Percentiles rank a stretch among this genome's conserved stretches.
Evolutionary conservation across 1,139 yeast genomes (phyloP).

Genomic region (Lodderomyces jiufengensis): DNA sequence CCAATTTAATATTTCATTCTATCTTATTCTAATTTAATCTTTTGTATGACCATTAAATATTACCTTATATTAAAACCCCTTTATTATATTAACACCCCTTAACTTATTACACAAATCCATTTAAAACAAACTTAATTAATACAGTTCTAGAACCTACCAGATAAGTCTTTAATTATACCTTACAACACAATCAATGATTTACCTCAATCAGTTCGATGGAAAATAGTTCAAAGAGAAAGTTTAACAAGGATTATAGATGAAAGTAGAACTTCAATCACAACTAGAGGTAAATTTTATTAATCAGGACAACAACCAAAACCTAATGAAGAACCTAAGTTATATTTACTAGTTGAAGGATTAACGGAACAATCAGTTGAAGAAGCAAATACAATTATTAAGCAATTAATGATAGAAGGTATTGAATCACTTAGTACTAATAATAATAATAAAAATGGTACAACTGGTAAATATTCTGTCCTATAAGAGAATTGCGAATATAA

Average conservation of each 20-base stretch:
- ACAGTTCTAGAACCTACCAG: too few relatives aligned
- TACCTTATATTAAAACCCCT: too few relatives aligned
- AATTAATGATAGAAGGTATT: too few relatives aligned
- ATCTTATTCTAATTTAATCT: too few relatives aligned
- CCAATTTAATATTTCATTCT: too few relatives aligned
- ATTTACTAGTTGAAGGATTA: slow-evolving; percentile 74
- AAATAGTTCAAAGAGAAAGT: too few relatives aligned
- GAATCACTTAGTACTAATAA: slow-evolving; percentile 43
- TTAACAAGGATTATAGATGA: slow-evolving; percentile 70
- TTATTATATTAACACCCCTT: too few relatives aligned
- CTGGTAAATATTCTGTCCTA: slow-evolving; percentile 42
- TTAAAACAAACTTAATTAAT: too few relatives aligned
- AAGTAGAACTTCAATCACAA: slow-evolving; percentile 76
- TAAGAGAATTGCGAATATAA: too few relatives aligned
- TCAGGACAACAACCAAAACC: slow-evolving; percentile 31
- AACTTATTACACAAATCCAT: too few relatives aligned
- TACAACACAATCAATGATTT: slow-evolving; percentile 77
- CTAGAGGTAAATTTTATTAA: slow-evolving; percentile 76
- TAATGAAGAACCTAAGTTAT: slow-evolving; percentile 57
- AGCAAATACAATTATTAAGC: slow-evolving; percentile 64
- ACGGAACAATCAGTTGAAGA: slow-evolving; percentile 59
- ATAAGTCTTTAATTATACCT: slow-evolving; percentile 63
- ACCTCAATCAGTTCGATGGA: slow-evolving; percentile 84
- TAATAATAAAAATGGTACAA: slow-evolving; percentile 22
- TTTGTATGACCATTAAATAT: too few relatives aligned